Evolutionary conservation across 805 yeast species (phyloP).

Genomic region (Cyberlindnera maclurae): DNA sequence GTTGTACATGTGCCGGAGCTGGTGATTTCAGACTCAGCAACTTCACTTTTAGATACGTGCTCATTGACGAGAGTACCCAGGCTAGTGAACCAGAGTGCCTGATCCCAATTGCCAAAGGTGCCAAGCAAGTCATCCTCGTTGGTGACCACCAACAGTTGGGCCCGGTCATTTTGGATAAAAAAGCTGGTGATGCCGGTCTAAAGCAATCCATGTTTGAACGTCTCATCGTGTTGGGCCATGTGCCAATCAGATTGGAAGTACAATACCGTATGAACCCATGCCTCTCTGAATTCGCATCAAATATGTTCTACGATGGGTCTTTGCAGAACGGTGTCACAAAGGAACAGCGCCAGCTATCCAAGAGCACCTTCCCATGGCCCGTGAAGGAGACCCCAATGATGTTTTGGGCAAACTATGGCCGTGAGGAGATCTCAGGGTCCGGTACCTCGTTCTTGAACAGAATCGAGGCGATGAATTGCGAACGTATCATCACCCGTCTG

Average conservation of each 20-base stretch:
- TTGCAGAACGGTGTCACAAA: slow-evolving; percentile 87
- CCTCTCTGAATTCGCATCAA: slow-evolving; percentile 79
- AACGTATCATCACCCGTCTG: slow-evolving; percentile 62
- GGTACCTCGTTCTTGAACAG: slow-evolving; percentile 82
- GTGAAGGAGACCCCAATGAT: slow-evolving; percentile 80
- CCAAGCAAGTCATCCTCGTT: slow-evolving; percentile 80
- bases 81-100: slow-evolving; percentile 89
- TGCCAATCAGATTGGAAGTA: slow-evolving; percentile 80
- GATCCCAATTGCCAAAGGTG: slow-evolving; percentile 84
- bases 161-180: slow-evolving; percentile 75
- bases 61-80: slow-evolving; percentile 91
- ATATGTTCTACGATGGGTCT: slow-evolving; percentile 88
- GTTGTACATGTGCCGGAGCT: slow-evolving; percentile 91
- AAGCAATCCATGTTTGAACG: slow-evolving; percentile 85
- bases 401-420: slow-evolving; percentile 89
- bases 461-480: slow-evolving; percentile 86
- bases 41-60: slow-evolving; percentile 63
- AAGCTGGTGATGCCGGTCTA: slow-evolving; percentile 83
- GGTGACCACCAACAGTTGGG: slow-evolving; percentile 97
- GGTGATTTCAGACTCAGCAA: slow-evolving; percentile 59
- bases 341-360: slow-evolving; percentile 52
- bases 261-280: slow-evolving; percentile 95
- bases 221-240: slow-evolving; percentile 70
- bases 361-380: slow-evolving; percentile 86
- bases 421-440: slow-evolving; percentile 76